Percentiles rank a stretch among this genome's conserved stretches.
These are phyloP conservation scores for Clonostachys rhizophaga DNA, from an alignment of 2,329 filamentous ascomycete genomes.

Conservation along the genomic window DNA sequence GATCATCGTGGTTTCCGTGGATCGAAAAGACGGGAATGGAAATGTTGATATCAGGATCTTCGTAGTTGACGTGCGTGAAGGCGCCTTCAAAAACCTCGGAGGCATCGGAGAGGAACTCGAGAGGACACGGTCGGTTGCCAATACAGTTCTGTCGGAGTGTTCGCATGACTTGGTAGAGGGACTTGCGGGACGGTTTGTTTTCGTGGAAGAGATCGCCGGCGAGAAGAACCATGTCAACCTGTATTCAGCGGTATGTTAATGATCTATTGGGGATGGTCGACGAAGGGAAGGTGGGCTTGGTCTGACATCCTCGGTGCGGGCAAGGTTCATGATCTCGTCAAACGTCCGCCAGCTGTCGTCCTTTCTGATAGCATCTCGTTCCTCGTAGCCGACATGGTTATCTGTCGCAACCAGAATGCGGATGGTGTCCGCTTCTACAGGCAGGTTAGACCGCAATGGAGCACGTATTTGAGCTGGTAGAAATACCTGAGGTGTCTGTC, in stretches of 20 bases:
- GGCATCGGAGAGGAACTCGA: slow-evolving; percentile 92
- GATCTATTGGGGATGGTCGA: neutral
- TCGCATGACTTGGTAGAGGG: slow-evolving; percentile 96
- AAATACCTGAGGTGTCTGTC: too few species aligned
- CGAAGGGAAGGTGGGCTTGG: too few species aligned
- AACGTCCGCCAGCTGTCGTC: slow-evolving; percentile 97
- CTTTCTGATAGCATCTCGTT: slow-evolving; percentile 88
- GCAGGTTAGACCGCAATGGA: too few species aligned
- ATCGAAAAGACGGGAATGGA: slow-evolving; percentile 98
- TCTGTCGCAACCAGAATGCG: slow-evolving; percentile 92
- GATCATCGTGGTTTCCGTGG: slow-evolving; percentile 97
- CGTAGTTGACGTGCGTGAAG: slow-evolving; percentile 95
- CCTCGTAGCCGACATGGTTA: slow-evolving; percentile 95
- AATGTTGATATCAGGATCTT: slow-evolving; percentile 95
- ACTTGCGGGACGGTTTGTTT: slow-evolving; percentile 92
- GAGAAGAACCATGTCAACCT: slow-evolving; percentile 94
- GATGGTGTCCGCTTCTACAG: slow-evolving; percentile 70
- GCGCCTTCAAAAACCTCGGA: slow-evolving; percentile 85
- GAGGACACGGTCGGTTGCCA: slow-evolving; percentile 90
- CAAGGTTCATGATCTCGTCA: slow-evolving; percentile 89
- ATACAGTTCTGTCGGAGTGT: slow-evolving; percentile 90
- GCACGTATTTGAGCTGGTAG: too few species aligned
- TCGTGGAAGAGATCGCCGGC: slow-evolving; percentile 96
- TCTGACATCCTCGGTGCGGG: slow-evolving; percentile 71
- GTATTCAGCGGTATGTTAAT: neutral